Evolutionary conservation across 495 filamentous ascomycete species (phyloP), one percentile per base, ranked within the genome.

Genomic region (Tuber umbilicatum): DNA sequence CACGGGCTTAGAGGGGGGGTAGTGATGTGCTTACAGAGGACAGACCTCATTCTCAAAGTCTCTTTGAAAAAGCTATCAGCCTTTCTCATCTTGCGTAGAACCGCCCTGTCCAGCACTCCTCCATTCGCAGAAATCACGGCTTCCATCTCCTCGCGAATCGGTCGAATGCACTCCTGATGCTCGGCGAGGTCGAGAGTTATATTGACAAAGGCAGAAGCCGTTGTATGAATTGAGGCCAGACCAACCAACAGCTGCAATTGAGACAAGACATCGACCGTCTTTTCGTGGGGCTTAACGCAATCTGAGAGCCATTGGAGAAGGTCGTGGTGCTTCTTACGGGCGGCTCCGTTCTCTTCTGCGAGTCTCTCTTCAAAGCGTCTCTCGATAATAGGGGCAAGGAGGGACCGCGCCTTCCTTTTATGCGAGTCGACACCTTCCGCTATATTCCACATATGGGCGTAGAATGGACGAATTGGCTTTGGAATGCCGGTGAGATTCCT

Each of bases 61-160:
- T 90, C 88, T 67, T 87, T 86, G 70, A 89, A 84, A 77, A 89
- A 88, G 74, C 84, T 86, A 80, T 89, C 88, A 71, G 89, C 72
- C 78, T 87, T 87, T 71, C 83, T 83, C 74, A 89, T 80, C 70
- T 83, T 81, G 5, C 69, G 70, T 74, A 88, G 80, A 69, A 82
- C 84, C 23, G 84, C 83, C 71, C 85, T 85, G 40, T 78, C 83
- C 16, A 84, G 35, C 71, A 55, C 27, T 31, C 83, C 82, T 7
- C 81, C 84, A 19, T 85, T 83, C 42, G 84, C 83, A 31, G 76
- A 74, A 2, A 87, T 75, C 0, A 84, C 83, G 4, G 82, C 77
- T 0, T 78, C 74, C 55, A 90, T 84, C 77, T 91, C 90, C 42
- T 87, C 84, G 6, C 88, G 84, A 1, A 91, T 82, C 14, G 83